Base-by-base conservation (phyloP, 345 rosid genomes). In the Balakata baccata region DNA sequence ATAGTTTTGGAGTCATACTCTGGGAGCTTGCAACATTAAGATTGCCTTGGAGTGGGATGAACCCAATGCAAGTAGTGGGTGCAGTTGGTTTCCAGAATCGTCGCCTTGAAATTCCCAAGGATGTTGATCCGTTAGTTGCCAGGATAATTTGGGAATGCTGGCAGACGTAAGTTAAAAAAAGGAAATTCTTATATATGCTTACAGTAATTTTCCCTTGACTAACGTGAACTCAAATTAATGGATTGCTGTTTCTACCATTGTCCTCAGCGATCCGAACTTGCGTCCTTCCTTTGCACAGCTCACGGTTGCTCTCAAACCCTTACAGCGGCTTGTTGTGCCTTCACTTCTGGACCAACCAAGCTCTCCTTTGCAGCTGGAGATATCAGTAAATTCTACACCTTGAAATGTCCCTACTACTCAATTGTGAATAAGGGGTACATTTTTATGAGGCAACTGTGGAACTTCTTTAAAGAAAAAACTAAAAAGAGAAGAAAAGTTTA, bases 51-150 rank as follows among this genome's bases (percentile, higher is more conserved):
- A 82, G 91, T 64, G 99, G 96, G 73, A 93, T 96, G 98, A 96
- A 96, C 80, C 99, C 99, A 2, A 96, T 96, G 99, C 99, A 96
- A 84, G 99, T 93, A 58, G 99, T 96, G 23, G 98, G 99, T 79
- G 99, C 98, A 3, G 99, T 96, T 50, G 99, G 99, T 80, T 96
- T 96, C 82, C 98, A 96, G 82, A 96, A 91, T 68, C 93, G 95
- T 0, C 90, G 99, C 74, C 97, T 89, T 57, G 99, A 96, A 73
- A 90, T 93, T 74, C 97, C 98, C 12, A 90, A 93, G 85, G 99
- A 96, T 78, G 76, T 91, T 39, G 99, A 96, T 82, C 99, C 99
- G 17, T 61, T 85, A 66, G 99, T 96, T 52, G 96, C 34, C 34
- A 29, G 34, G 34, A 29, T 29, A 29, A 29, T 29, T 29, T 29